A percentile compares a stretch with the other conserved stretches of the same genome.
These are phyloP conservation scores for Sugiyamaella pinicola DNA, from an alignment of 1,139 yeast species.

Conservation along the genomic window DNA sequence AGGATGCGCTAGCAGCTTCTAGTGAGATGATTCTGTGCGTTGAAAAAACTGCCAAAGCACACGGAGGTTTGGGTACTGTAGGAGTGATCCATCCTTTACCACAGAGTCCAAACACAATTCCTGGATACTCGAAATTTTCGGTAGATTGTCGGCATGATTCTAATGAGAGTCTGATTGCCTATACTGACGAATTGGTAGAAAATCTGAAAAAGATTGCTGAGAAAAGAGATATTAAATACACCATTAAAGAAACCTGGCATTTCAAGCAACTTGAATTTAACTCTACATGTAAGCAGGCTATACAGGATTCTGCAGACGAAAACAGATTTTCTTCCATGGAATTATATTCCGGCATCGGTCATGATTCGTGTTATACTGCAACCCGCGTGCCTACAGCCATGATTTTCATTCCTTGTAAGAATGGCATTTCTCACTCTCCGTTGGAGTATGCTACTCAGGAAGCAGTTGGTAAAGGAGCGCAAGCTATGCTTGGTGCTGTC, in stretches of 20 bases:
- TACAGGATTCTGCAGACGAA: constrained; percentile 53
- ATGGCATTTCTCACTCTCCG: constrained; percentile 72
- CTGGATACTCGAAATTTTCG: constrained; percentile 59
- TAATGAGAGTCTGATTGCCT: constrained; percentile 49
- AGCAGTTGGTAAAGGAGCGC: constrained; percentile 60
- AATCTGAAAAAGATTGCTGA: constrained; percentile 47
- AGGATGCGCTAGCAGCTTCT: constrained; percentile 63
- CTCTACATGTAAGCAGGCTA: constrained; percentile 52
- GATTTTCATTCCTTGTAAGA: constrained; percentile 72
- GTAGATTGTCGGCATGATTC: constrained; percentile 52
- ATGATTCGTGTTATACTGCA: constrained; percentile 66
- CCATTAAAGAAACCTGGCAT: constrained; percentile 46
- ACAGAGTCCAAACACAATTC: constrained; percentile 66
- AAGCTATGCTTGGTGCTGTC: constrained; percentile 60
- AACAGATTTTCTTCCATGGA: constrained; percentile 51
- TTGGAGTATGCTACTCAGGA: constrained; percentile 66
- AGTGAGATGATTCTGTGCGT: constrained; percentile 58
- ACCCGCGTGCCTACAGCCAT: constrained; percentile 65
- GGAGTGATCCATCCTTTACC: constrained; percentile 62
- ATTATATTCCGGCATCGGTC: constrained; percentile 72
- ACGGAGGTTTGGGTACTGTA: constrained; percentile 59
- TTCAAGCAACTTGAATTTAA: constrained; percentile 63
- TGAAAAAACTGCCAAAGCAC: constrained; percentile 55
- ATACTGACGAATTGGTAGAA: constrained; percentile 46
- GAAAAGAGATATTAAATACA: constrained; percentile 46